Evolutionary conservation across 1,284 basidiomycete genomes (phyloP).

Genomic region (Austroboletus novae-zelandiae): DNA sequence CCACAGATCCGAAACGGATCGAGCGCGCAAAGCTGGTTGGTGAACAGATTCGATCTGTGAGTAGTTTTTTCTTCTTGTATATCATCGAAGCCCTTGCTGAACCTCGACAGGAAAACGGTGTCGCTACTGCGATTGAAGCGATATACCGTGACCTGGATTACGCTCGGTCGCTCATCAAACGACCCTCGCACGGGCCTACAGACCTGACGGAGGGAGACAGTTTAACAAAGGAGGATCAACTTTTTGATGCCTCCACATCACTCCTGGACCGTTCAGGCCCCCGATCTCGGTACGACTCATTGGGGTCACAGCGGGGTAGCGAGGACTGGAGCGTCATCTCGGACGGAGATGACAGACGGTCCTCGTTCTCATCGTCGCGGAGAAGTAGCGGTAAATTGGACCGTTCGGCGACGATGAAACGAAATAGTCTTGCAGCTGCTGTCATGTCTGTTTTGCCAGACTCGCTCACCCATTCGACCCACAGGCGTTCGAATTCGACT

Average conservation of each 20-base stretch:
- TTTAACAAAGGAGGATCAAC: slow-evolving; percentile 41
- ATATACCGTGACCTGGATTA: slow-evolving; percentile 93
- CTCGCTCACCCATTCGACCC: slow-evolving; percentile 43
- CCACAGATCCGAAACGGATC: slow-evolving; percentile 86
- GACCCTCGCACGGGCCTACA: slow-evolving; percentile 33
- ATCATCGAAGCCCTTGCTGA: slow-evolving; percentile 7
- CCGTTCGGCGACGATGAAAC: slow-evolving; percentile 41
- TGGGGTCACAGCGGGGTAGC: slow-evolving; percentile 54
- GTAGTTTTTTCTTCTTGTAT: slow-evolving; percentile 20
- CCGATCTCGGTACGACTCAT: slow-evolving; percentile 55
- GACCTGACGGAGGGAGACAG: slow-evolving; percentile 42
- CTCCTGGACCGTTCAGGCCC: slow-evolving; percentile 35
- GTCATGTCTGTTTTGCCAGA: slow-evolving; percentile 61
- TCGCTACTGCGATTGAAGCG: slow-evolving; percentile 83
- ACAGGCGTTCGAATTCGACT: slow-evolving; percentile 37
- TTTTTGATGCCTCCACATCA: slow-evolving; percentile 28
- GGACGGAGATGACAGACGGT: slow-evolving; percentile 60
- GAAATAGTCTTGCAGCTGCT: slow-evolving; percentile 59
- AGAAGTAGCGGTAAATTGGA: slow-evolving; percentile 32
- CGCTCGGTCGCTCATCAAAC: slow-evolving; percentile 78
- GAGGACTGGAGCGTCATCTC: slow-evolving; percentile 85
- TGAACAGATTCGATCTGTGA: slow-evolving; percentile 77
- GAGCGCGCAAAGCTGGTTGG: slow-evolving; percentile 80
- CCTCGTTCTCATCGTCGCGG: slow-evolving; percentile 47
- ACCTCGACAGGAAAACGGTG: slow-evolving; percentile 76